Percentiles rank a stretch among this genome's conserved stretches.
Conservation (phyloP, 345 rosid species). For the Eucalyptus globulus region DNA sequence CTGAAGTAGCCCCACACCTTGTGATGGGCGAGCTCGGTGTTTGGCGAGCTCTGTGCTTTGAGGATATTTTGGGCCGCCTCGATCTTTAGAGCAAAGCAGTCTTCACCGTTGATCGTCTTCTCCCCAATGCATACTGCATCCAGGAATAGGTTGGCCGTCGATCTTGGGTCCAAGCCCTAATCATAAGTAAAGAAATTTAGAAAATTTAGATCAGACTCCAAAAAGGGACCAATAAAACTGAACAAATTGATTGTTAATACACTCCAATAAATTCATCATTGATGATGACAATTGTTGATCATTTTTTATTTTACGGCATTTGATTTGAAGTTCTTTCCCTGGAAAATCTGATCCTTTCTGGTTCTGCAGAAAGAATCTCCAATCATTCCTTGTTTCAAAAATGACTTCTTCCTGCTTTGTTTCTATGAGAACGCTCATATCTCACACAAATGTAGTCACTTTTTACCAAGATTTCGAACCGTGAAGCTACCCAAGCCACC, state of each 20-base stretch:
- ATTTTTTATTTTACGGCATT: not conserved
- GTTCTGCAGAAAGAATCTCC: not conserved
- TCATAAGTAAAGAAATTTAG: not conserved
- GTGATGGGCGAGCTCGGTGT: constrained; percentile 72
- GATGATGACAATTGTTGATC: not conserved
- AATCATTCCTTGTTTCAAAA: not conserved
- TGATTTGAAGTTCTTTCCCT: not conserved
- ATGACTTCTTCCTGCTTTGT: not conserved
- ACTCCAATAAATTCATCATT: not conserved
- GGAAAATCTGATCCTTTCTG: not conserved
- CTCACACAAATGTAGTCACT: not conserved
- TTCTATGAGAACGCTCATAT: not conserved
- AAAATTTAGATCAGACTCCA: not conserved
- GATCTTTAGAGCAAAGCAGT: constrained; percentile 65
- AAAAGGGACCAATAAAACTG: not conserved
- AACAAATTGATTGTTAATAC: not conserved
- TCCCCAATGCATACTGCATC: constrained; percentile 73
- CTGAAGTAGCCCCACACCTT: constrained; percentile 91
- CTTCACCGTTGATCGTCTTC: constrained; percentile 32
- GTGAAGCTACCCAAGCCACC: not conserved
- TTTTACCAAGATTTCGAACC: not conserved
- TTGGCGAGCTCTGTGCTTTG: constrained; percentile 50
- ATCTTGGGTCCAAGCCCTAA: constrained; percentile 87
- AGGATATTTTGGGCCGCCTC: constrained; percentile 41
- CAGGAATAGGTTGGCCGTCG: constrained; percentile 60